Percentiles rank a stretch among this genome's conserved stretches.
These are phyloP conservation scores for Arthonia radiata DNA, from an alignment of 495 filamentous ascomycete species.

Conservation along the genomic window DNA sequence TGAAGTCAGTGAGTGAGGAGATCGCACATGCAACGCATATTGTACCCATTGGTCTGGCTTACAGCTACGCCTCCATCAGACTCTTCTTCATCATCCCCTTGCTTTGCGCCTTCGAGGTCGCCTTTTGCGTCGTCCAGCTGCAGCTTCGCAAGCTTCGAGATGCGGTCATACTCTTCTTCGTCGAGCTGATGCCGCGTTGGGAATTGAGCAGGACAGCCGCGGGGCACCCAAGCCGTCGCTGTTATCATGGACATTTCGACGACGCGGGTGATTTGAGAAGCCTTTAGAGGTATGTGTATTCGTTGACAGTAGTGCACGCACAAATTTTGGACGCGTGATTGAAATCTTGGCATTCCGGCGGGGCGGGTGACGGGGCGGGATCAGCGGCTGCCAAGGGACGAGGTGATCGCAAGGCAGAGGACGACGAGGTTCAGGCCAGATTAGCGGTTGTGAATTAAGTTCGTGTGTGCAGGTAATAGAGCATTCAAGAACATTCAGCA, in stretches of 20 bases:
- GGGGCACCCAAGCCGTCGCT: constrained; percentile 76
- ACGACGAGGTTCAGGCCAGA: too few species aligned
- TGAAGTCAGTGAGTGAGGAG: not conserved
- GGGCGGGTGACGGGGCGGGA: too few species aligned
- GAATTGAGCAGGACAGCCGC: constrained; percentile 78
- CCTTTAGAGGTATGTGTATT: too few species aligned
- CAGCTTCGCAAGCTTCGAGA: constrained; percentile 67
- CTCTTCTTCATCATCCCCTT: constrained; percentile 17
- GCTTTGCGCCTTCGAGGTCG: constrained; percentile 41
- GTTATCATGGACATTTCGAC: constrained; percentile 69
- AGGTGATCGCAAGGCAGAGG: too few species aligned
- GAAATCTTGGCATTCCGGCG: too few species aligned
- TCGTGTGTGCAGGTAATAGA: too few species aligned
- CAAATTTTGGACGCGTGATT: too few species aligned
- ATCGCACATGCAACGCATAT: constrained; percentile 1
- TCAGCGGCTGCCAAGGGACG: too few species aligned
- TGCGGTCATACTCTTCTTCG: constrained; percentile 77
- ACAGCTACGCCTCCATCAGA: constrained; percentile 14
- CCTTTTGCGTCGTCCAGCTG: constrained; percentile 83
- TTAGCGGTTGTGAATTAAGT: too few species aligned
- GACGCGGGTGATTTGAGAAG: too few species aligned
- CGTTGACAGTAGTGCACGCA: too few species aligned
- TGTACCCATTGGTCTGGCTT: constrained; percentile 8
- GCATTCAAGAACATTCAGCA: too few species aligned
- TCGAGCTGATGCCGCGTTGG: constrained; percentile 77